phyloP scores from a whole-genome alignment of 2,329 filamentous ascomycete species.

The Arthroderma sp. region DNA sequence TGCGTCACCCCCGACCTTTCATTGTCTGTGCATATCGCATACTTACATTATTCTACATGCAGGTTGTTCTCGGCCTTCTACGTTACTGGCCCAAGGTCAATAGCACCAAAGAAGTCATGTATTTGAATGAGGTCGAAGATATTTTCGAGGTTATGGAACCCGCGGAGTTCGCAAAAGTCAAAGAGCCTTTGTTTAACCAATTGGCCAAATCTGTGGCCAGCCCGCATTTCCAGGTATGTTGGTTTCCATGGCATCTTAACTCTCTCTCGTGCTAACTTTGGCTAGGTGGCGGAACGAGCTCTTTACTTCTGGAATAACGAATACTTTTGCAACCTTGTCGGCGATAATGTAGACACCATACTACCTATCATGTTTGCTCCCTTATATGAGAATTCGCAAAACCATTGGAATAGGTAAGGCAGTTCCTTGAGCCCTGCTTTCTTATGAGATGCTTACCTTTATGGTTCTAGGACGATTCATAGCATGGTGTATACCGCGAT shows the following conservation, averaged over 20 bases:
- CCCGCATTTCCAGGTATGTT: conserved; percentile 75
- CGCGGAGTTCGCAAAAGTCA: conserved; percentile 94
- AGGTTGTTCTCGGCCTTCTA: conserved; percentile 86
- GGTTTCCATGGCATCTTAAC: neutral
- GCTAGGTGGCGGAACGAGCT: conserved; percentile 76
- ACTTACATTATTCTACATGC: conserved; percentile 1
- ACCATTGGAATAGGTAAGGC: conserved; percentile 90
- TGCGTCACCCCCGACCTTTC: conserved; percentile 28
- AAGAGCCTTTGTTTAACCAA: conserved; percentile 94
- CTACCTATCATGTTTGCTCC: conserved; percentile 98
- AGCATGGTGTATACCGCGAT: conserved; percentile 99
- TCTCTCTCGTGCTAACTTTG: conserved; percentile 9
- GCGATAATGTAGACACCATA: conserved; percentile 97
- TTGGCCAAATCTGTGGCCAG: conserved; percentile 95
- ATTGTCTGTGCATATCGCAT: neutral
- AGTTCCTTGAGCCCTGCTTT: neutral
- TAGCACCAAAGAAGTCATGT: conserved; percentile 99
- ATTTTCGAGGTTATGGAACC: conserved; percentile 99
- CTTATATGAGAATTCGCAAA: conserved; percentile 96
- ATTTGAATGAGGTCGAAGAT: conserved; percentile 95
- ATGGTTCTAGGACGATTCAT: conserved; percentile 69
- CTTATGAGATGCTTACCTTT: conserved; percentile 19
- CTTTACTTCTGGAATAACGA: conserved; percentile 99
- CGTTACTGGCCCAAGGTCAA: conserved; percentile 99
- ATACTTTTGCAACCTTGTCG: conserved; percentile 98